Evolutionary conservation across 148 eudicot species (phyloP).

Genomic region (Fagopyrum tataricum): DNA sequence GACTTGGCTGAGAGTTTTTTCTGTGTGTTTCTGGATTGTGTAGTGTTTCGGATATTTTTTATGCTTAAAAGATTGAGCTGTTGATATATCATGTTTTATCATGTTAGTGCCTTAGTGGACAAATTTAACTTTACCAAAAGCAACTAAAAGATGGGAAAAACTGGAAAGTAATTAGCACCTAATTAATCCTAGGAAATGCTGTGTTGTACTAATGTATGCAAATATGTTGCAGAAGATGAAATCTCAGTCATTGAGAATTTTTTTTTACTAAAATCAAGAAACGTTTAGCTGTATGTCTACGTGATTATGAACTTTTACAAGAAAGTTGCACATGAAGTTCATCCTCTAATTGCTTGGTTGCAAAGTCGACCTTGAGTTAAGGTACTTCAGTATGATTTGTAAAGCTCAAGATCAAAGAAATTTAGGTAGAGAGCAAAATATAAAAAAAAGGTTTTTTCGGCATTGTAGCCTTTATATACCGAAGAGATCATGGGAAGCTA

Average conservation of each 20-base stretch:
- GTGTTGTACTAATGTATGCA: not conserved
- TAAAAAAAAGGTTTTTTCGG: not conserved
- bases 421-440: not conserved
- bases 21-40: not conserved
- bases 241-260: not conserved
- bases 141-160: not conserved
- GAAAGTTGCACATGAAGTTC: no score
- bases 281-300: no score
- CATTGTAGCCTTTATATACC: not conserved
- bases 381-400: not conserved
- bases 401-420: not conserved
- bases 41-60: not conserved
- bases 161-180: not conserved
- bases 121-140: no score
- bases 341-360: not conserved
- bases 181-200: not conserved
- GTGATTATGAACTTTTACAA: no score
- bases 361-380: not conserved
- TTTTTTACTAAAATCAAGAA: not conserved
- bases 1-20: no score
- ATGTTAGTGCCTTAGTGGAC: not conserved
- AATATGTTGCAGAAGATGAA: not conserved
- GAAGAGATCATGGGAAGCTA: no score
- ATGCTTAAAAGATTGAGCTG: not conserved
- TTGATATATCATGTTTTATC: not conserved